These are phyloP conservation scores for Blumeria graminis DNA, from an alignment of 2,329 filamentous ascomycete genomes.

Conservation along the genomic window DNA sequence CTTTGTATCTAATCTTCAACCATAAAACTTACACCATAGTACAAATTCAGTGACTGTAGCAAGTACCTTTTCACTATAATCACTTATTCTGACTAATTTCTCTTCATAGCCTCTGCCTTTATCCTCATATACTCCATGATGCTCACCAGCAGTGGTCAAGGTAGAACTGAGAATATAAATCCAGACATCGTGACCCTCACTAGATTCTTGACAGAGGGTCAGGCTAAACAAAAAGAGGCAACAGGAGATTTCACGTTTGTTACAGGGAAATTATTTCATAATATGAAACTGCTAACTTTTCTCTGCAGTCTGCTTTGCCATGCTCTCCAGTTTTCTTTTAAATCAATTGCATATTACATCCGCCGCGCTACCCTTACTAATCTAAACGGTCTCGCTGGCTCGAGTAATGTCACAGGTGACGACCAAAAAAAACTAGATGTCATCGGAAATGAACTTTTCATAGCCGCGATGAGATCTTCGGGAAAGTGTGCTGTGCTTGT, in stretches of 20 bases:
- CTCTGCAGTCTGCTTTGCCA: slow-evolving; percentile 63
- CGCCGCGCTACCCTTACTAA: slow-evolving; percentile 87
- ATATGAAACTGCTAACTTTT: not conserved
- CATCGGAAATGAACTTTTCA: slow-evolving; percentile 94
- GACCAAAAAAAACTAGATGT: slow-evolving; percentile 99
- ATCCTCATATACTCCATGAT: too few relatives aligned
- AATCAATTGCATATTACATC: slow-evolving; percentile 98
- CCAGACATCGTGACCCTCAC: slow-evolving; percentile 91
- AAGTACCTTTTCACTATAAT: too few relatives aligned
- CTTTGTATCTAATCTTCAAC: too few relatives aligned
- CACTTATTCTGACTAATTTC: too few relatives aligned
- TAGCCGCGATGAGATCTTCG: slow-evolving; percentile 80
- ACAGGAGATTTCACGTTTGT: slow-evolving; percentile 88
- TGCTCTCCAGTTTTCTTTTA: slow-evolving; percentile 97
- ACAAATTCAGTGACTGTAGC: too few relatives aligned
- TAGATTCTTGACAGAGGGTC: slow-evolving; percentile 87
- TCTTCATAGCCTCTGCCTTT: too few relatives aligned
- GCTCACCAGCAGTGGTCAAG: not conserved
- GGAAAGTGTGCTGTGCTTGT: slow-evolving; percentile 78
- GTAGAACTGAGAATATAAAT: slow-evolving; percentile 53
- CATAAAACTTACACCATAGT: too few relatives aligned
- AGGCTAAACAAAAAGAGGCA: slow-evolving; percentile 75
- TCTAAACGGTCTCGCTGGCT: slow-evolving; percentile 81
- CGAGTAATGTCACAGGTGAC: slow-evolving; percentile 85
- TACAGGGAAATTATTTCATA: slow-evolving; percentile 16